Base-by-base conservation (phyloP, 1,284 basidiomycete species). In the Psilocybe mexicana region DNA sequence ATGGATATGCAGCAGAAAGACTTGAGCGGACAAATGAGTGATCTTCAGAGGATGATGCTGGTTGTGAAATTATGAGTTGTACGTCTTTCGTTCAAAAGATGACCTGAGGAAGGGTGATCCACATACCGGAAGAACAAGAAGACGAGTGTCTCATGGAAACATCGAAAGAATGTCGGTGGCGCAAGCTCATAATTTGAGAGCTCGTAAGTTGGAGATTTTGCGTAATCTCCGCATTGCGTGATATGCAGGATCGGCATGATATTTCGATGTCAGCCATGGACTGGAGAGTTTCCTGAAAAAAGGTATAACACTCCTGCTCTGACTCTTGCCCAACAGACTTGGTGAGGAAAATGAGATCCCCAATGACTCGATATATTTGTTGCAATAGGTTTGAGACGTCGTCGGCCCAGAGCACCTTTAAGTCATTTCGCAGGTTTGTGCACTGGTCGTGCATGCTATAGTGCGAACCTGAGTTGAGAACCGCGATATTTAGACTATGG, bases 1-100 rank as follows among this genome's bases (percentile, higher is more conserved):
- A 48, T 30, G 48, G 55, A 25, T 45, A 45, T 28, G 55, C 48
- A 11, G 49, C 40, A 14, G 51, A 42, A 30, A 52, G 38, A 25
- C 51, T 52, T 6, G 36, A 26, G 38, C 38, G 51, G 8, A 57
- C 55, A 26, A 57, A 57, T 10, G 28, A 5, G 25, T 33, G 42
- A 8, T 33, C 18, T 4, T 45, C 49, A 14, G 49, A 28, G 10
- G 43, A 51, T 25, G 45, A 24, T 7, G 30, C 55, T n/a, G 33
- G 38, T 1, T 6, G 1, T 18, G 10, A 46, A 46, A 8, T 6
- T 33, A 33, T 8, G 8, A 8, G 8, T 33, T 33, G 30, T 4
- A 33, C 30, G 30, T 33, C 30, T 1, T 33, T 33, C 8, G 30
- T 33, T 33, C 8, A 6, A 8, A 6, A 33, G 30, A 33, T 33